phyloP scores from a whole-genome alignment of 768 basidiomycete species.

The Coprinopsis strossmayeri region DNA sequence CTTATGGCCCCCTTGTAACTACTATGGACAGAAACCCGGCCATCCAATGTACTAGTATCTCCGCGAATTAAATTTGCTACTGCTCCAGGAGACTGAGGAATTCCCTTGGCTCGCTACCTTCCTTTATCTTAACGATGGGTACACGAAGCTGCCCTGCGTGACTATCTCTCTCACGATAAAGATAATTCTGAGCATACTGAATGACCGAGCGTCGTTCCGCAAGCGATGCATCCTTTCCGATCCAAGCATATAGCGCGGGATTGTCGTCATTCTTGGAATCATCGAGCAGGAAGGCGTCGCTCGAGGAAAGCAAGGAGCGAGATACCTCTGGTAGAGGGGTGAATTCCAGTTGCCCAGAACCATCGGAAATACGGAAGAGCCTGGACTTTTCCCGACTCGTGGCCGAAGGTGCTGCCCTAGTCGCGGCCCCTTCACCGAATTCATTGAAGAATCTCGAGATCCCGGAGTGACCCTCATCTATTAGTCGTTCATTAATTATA shows the following conservation, averaged over 20 bases:
- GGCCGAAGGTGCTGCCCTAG: constrained; percentile 13
- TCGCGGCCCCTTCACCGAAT: constrained; percentile 30
- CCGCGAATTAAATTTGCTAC: too few species aligned
- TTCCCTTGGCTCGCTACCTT: constrained; percentile 38
- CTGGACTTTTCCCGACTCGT: constrained; percentile 4
- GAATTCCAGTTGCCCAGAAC: constrained; percentile 33
- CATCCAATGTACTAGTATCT: too few species aligned
- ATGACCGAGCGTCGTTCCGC: constrained; percentile 43
- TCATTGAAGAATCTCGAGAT: constrained; percentile 40
- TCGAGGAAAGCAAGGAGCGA: constrained; percentile 32
- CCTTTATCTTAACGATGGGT: constrained; percentile 45
- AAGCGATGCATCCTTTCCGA: constrained; percentile 43
- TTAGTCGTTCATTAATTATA: too few species aligned
- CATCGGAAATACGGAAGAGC: constrained; percentile 41
- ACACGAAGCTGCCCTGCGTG: constrained; percentile 22
- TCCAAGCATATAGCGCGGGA: constrained; percentile 53
- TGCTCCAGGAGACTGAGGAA: neutral
- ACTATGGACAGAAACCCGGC: too few species aligned
- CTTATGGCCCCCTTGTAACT: too few species aligned
- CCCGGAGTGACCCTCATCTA: constrained; percentile 48
- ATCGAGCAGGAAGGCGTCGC: constrained; percentile 50
- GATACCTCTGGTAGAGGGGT: constrained; percentile 24
- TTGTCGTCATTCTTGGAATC: constrained; percentile 24
- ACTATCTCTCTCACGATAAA: constrained; percentile 29
- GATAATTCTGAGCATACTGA: constrained; percentile 50